phyloP scores from a whole-genome alignment of 1,284 basidiomycete species.

The Meira miltonrushii region DNA sequence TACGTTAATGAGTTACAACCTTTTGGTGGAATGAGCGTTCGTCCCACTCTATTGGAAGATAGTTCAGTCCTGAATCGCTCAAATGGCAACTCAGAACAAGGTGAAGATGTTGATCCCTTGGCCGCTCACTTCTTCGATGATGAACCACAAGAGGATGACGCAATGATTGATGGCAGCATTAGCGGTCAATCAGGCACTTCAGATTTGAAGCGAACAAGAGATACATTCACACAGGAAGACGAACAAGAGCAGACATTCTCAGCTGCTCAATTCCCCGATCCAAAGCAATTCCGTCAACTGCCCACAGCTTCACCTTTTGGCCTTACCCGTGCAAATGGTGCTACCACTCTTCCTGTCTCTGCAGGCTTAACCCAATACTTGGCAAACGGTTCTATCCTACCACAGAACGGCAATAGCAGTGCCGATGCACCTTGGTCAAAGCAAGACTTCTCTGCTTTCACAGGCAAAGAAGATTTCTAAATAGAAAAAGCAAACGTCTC shows the following conservation, averaged over 20 bases:
- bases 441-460: conserved; percentile 3
- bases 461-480: conserved; percentile 4
- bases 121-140: background rate
- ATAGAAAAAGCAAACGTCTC: no score
- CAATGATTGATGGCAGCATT: background rate
- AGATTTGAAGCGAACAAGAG: background rate
- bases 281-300: background rate
- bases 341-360: background rate
- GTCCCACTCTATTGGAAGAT: background rate
- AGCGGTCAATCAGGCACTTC: background rate
- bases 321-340: background rate
- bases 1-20: background rate
- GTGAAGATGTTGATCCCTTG: conserved; percentile 3
- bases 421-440: background rate
- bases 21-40: background rate
- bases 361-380: background rate
- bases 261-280: background rate
- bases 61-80: background rate
- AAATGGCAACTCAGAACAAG: background rate
- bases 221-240: background rate
- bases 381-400: background rate
- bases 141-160: background rate
- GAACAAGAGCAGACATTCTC: background rate
- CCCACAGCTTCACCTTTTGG: background rate
- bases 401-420: background rate